Conservation (phyloP, 2,329 filamentous ascomycete genomes). For the Pyricularia sp. region DNA sequence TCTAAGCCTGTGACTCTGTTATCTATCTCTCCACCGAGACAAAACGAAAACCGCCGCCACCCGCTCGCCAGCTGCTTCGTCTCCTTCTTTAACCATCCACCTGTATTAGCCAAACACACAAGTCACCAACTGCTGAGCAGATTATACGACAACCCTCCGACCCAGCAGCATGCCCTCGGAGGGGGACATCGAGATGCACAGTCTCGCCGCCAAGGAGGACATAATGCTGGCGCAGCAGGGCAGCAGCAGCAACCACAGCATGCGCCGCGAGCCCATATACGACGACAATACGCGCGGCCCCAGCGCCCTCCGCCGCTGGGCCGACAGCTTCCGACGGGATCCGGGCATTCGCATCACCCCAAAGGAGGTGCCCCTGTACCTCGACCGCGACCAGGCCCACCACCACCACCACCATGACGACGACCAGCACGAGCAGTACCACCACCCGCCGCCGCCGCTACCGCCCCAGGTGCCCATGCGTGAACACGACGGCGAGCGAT, state of each 20-base stretch:
- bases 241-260: conserved; percentile 10
- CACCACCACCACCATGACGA: not conserved
- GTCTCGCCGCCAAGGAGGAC: conserved; percentile 15
- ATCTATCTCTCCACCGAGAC: not conserved
- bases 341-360: conserved; percentile 39
- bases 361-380: conserved; percentile 17
- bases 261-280: conserved; percentile 10
- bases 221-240: conserved; percentile 7
- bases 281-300: conserved; percentile 10
- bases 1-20: not conserved
- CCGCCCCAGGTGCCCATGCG: conserved; percentile 13
- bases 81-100: not conserved
- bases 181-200: conserved; percentile 14
- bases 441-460: not conserved
- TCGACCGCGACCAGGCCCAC: not conserved
- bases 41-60: not conserved
- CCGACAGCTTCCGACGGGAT: conserved; percentile 57
- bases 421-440: not conserved
- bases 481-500: conserved; percentile 31
- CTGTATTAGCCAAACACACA: not conserved
- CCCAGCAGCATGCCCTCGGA: conserved; percentile 11
- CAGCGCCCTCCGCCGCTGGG: conserved; percentile 24
- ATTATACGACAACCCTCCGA: not conserved
- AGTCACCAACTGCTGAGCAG: not conserved
- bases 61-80: not conserved